Evolutionary conservation across 164 flowering plant species (phyloP).

Genomic region (Magnolia sinica): DNA sequence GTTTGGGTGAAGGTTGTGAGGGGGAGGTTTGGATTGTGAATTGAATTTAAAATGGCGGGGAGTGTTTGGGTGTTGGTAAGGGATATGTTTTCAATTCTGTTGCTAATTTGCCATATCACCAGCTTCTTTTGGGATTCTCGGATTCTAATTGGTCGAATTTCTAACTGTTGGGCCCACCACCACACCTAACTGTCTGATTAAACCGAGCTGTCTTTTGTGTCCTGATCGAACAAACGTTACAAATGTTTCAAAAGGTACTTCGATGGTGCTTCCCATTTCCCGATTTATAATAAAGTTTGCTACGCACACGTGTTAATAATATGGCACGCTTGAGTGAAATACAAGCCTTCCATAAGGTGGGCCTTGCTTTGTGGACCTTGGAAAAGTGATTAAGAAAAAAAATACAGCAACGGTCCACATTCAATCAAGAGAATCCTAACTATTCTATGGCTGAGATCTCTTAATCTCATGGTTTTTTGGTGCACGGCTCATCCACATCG

Average conservation of each 20-base stretch:
- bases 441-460: not conserved
- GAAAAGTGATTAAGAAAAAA: too few relatives aligned
- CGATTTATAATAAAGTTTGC: not conserved
- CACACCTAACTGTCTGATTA: constrained; percentile 7
- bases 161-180: not conserved
- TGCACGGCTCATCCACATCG: too few relatives aligned
- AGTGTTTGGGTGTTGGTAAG: not conserved
- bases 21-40: not conserved
- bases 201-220: constrained; percentile 3
- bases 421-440: not conserved
- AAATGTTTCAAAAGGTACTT: not conserved
- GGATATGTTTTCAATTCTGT: constrained; percentile 6
- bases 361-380: too few relatives aligned
- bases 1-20: not conserved
- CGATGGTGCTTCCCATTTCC: not conserved
- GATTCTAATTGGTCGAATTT: not conserved
- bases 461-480: too few relatives aligned
- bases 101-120: constrained; percentile 7
- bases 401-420: not conserved
- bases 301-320: not conserved
- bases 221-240: not conserved
- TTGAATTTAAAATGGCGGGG: not conserved
- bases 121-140: not conserved
- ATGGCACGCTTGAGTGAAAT: not conserved
- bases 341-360: not conserved